Base-by-base conservation (phyloP, 139 green algal species). In the Micractinium conductrix region DNA sequence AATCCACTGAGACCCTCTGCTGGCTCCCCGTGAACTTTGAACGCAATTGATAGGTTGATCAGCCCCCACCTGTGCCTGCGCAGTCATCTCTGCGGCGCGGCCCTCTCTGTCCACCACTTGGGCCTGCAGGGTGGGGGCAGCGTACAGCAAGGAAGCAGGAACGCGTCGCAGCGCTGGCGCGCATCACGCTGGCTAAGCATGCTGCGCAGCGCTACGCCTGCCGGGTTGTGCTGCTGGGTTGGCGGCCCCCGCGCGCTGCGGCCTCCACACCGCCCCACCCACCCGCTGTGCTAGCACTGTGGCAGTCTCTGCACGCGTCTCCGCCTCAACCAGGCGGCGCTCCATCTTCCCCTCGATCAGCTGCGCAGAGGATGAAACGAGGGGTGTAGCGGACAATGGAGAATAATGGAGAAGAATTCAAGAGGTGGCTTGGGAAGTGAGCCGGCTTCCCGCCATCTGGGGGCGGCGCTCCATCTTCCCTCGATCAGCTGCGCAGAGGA, bases 261-360 rank as follows among this genome's bases (percentile, higher is more conserved):
- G 63, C 9, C 42, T 5, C 19, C 9, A 26, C 43, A 7, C 28
- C 9, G 5, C n/a, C n/a, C n/a, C 63, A 55, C 78, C 33, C 55
- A 1, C 43, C 67, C 50, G 28, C 21, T 6, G 75, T 33, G 43
- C 45, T 40, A 78, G 62, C 58, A 48, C 60, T 7, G 71, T 26
- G 16, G 78, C 76, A 21, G 81, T 86, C 84, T 86, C 63, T n/a
- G 33, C 78, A 17, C 40, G n/a, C 1, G 80, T 74, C 24, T 89
- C 69, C 0, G 85, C 79, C 43, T 89, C 79, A 1, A 79, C 79
- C 67, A 89, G 68, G 14, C 70, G 50, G 5, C 78, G 45, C 70
- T 89, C 48, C 42, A 76, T 76, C 44, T 50, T 53, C 12, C 55
- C 78, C n/a, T 43, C 42, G 22, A 86, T 38, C 50, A 89, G 35